A percentile compares a stretch with the other conserved stretches of the same genome.
Conservation (phyloP, 1,139 yeast genomes). For the Torulaspora pretoriensis region DNA sequence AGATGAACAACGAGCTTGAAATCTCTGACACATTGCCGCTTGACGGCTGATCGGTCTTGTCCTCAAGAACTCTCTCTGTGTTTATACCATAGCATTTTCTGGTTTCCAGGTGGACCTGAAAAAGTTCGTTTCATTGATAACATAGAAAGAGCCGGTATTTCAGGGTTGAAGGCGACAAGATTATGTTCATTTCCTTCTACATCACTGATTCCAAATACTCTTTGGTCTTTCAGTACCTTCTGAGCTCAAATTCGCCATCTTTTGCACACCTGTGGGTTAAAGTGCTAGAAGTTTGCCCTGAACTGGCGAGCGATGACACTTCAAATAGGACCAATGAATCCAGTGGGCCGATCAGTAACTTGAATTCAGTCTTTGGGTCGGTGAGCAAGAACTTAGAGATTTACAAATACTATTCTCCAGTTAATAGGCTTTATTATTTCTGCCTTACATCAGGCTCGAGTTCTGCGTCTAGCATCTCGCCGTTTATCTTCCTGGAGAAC, state of each 20-base stretch:
- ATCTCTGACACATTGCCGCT: no score
- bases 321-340: background rate
- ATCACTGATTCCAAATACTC: slow-evolving; percentile 29
- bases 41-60: background rate
- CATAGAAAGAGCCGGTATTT: background rate
- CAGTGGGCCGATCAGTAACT: background rate
- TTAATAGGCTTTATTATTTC: slow-evolving; percentile 28
- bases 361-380: slow-evolving; percentile 9
- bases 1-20: no score
- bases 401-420: slow-evolving; percentile 22
- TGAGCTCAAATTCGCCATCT: slow-evolving; percentile 29
- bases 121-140: background rate
- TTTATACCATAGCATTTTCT: background rate
- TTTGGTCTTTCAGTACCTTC: slow-evolving; percentile 30
- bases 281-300: slow-evolving; percentile 24
- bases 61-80: no score
- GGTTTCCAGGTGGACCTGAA: background rate
- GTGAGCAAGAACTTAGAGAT: slow-evolving; percentile 27
- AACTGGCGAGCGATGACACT: slow-evolving; percentile 10
- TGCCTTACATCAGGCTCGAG: slow-evolving; percentile 20
- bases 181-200: slow-evolving; percentile 31
- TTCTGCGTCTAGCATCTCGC: slow-evolving; percentile 15
- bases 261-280: slow-evolving; percentile 26
- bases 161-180: background rate
- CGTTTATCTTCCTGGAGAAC: slow-evolving; percentile 23